Conservation (phyloP, 768 basidiomycete species). For the Clitopilus passeckerianus region DNA sequence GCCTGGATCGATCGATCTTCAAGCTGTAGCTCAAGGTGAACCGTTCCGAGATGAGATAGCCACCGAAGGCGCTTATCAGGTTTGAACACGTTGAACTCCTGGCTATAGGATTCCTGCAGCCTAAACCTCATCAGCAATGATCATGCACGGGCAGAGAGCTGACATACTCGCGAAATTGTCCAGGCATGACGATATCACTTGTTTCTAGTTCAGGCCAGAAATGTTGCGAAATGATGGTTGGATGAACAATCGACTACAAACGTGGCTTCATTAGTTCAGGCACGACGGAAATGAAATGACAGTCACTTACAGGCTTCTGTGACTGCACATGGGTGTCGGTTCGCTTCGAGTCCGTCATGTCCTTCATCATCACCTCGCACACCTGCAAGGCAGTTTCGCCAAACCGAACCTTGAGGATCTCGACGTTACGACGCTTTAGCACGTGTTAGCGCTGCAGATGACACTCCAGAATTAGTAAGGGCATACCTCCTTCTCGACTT, state of each 20-base stretch:
- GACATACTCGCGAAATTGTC: conserved; percentile 74
- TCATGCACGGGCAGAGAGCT: not conserved
- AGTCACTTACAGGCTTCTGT: conserved; percentile 50
- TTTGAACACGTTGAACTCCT: conserved; percentile 78
- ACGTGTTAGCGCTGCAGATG: not conserved
- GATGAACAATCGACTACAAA: conserved; percentile 67
- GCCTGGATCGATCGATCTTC: conserved; percentile 73
- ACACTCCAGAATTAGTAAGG: not conserved
- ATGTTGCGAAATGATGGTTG: conserved; percentile 87
- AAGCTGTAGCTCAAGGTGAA: conserved; percentile 76
- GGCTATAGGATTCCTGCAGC: conserved; percentile 70
- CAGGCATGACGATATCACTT: conserved; percentile 73
- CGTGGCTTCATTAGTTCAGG: not conserved
- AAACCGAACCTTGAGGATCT: conserved; percentile 93
- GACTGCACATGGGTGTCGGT: conserved; percentile 86
- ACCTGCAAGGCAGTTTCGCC: conserved; percentile 91
- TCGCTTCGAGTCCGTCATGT: conserved; percentile 92
- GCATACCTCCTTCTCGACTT: conserved; percentile 64
- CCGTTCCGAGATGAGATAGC: conserved; percentile 85
- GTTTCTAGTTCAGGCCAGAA: conserved; percentile 92
- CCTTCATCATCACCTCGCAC: conserved; percentile 97
- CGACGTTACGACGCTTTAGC: conserved; percentile 82
- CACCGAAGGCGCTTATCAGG: conserved; percentile 90
- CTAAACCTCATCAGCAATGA: conserved; percentile 26
- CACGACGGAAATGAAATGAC: not conserved